These are phyloP conservation scores for Rachicladosporium sp. DNA, from an alignment of 2,329 filamentous ascomycete species.

Conservation along the genomic window DNA sequence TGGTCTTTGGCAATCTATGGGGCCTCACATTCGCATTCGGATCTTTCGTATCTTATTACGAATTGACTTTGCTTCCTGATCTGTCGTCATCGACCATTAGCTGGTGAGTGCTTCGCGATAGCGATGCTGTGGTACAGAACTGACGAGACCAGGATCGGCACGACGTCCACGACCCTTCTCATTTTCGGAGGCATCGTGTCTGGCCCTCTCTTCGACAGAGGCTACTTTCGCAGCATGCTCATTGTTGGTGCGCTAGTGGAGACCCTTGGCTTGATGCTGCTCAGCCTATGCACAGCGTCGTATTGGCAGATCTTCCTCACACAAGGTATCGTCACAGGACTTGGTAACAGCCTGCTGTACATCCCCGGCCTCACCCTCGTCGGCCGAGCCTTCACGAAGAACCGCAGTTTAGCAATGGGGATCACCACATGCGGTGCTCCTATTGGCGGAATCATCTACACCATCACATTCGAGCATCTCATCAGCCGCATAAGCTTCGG, in stretches of 20 bases:
- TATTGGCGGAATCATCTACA: conserved; percentile 50
- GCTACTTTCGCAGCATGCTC: conserved; percentile 30
- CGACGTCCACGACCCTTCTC: conserved; percentile 22
- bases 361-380: conserved; percentile 25
- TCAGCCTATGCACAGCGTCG: conserved; percentile 22
- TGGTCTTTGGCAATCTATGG: conserved; percentile 23
- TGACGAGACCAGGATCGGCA: conserved; percentile 17
- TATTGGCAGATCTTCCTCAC: conserved; percentile 37
- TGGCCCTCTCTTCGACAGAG: conserved; percentile 28
- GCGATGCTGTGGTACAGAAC: no score
- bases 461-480: conserved; percentile 38
- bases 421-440: conserved; percentile 48
- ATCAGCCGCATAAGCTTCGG: conserved; percentile 47
- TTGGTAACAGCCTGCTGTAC: conserved; percentile 29
- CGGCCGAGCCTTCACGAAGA: conserved; percentile 44
- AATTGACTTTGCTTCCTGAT: conserved; percentile 16
- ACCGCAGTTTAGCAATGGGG: conserved; percentile 48
- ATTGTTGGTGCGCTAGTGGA: conserved; percentile 19
- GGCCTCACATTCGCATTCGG: conserved; percentile 31
- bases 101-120: conserved; percentile 12
- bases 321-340: conserved; percentile 29
- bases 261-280: conserved; percentile 21
- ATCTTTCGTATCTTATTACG: conserved; percentile 27
- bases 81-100: conserved; percentile 22
- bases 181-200: conserved; percentile 22